Evolutionary conservation across 2,329 filamentous ascomycete genomes (phyloP), one percentile per base, ranked within the genome.

Genomic region (Talaromyces funiculosus): DNA sequence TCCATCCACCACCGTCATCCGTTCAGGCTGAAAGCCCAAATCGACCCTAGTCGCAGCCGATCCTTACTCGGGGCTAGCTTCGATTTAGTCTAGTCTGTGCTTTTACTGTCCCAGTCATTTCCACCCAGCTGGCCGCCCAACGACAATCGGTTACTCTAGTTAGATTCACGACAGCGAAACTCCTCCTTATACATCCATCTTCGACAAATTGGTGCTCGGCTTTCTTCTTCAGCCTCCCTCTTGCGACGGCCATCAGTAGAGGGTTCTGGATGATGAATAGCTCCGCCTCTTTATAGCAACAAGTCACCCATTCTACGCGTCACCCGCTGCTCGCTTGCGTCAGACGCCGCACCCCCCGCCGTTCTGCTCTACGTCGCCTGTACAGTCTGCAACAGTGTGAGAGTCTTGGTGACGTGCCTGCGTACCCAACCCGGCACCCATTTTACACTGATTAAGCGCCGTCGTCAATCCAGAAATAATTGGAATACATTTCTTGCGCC

Each of bases 391-490:
- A 51, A 22, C 47, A 51, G 47, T 20, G 47, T 51, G 53, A 47
- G 42, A 57, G 53, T 37, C 51, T 60, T 33, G 35, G 35, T 45
- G 31, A 57, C 38, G 59, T 54, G 33, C 35, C 59, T 51, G 24
- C 26, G 24, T 56, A 40, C 33, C 43, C 53, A 49, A 43, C 47
- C 18, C 51, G 40, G 10, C 49, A 40, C 49, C 20, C 35, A 49
- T 35, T 37, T 16, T n/a, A 45, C 29, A 37, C 22, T 29, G 22
- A 35, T 45, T 54, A 8, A 40, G 38, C 49, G 18, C 22, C 58
- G 63, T 67, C 68, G 67, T 66, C 65, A 68, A 64, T 69, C 57
- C 57, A 66, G 65, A 58, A 59, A 64, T 64, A 67, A 61, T 63
- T 53, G 42, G 51, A 64, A 53, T 55, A 60, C 51, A 29, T 35